Evolutionary conservation across 148 eudicot genomes (phyloP).

Genomic region (Gaultheria prostrata): DNA sequence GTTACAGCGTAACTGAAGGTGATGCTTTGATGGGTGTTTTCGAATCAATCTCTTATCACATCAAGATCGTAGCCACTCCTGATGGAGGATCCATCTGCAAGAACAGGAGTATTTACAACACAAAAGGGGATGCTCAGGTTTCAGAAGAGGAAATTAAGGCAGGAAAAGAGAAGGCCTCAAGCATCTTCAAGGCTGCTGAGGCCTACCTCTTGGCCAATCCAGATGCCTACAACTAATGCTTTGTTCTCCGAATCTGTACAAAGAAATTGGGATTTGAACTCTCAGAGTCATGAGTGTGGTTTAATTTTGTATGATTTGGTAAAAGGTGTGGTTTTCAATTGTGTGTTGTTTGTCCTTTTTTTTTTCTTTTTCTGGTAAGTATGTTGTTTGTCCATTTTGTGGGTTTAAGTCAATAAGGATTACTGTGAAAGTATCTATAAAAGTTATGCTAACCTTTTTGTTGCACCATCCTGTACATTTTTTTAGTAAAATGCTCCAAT

Average conservation of each 20-base stretch:
- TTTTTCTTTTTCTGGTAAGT: no score
- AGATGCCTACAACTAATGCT: conserved; percentile 8
- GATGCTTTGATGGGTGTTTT: conserved; percentile 8
- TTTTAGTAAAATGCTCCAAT: no score
- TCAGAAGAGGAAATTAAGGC: conserved; percentile 16
- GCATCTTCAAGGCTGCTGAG: conserved; percentile 22
- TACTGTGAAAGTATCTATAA: not conserved
- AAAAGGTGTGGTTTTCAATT: not conserved
- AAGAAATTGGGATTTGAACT: not conserved
- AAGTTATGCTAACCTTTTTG: not conserved
- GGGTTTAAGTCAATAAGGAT: no score
- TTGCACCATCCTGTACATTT: not conserved
- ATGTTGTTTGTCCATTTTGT: not conserved
- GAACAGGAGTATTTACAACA: not conserved
- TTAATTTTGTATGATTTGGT: not conserved
- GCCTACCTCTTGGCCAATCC: conserved; percentile 22
- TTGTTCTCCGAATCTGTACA: not conserved
- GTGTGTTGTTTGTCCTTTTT: not conserved
- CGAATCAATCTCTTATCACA: conserved; percentile 10
- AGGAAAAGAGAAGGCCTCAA: conserved; percentile 15
- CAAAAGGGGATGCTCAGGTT: conserved; percentile 15
- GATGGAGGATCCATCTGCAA: not conserved
- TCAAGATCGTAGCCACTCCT: not conserved
- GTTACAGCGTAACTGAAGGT: conserved; percentile 11
- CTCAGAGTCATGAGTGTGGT: not conserved